Percentiles rank a stretch among this genome's conserved stretches.
These are phyloP conservation scores for Coemansia sp. DNA, from an alignment of 192 early-diverging fungal species.

Conservation along the genomic window DNA sequence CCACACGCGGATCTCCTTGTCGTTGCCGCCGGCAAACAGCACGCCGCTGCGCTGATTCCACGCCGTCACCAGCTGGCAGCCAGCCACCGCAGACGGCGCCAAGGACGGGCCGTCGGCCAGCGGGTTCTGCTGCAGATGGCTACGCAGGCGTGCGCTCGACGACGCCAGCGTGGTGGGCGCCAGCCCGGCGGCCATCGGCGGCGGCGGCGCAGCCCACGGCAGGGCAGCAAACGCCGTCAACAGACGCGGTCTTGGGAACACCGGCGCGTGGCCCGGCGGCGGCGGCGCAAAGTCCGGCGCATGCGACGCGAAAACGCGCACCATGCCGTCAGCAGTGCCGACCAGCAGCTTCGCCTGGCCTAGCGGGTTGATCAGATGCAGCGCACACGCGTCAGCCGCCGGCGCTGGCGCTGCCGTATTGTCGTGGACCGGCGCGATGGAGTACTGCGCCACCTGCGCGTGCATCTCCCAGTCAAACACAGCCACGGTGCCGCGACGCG, in stretches of 20 bases:
- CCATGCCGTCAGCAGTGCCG: conserved; percentile 42
- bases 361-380: conserved; percentile 91
- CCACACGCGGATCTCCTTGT: conserved; percentile 49
- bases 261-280: conserved; percentile 13
- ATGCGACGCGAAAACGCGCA: conserved; percentile 49
- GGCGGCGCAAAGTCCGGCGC: conserved; percentile 36
- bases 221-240: conserved; percentile 40
- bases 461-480: conserved; percentile 51
- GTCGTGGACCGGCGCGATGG: conserved; percentile 6
- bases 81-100: neutral
- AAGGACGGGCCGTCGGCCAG: neutral
- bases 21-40: conserved; percentile 42
- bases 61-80: conserved; percentile 35
- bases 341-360: conserved; percentile 77
- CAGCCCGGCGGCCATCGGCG: neutral
- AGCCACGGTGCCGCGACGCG: conserved; percentile 58
- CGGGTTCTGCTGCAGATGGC: neutral
- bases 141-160: conserved; percentile 9
- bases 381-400: conserved; percentile 57
- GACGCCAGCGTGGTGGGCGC: conserved; percentile 1
- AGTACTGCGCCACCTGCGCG: conserved; percentile 39
- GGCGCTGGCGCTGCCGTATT: neutral
- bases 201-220: conserved; percentile 25
- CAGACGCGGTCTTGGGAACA: conserved; percentile 40
- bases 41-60: conserved; percentile 49